Conservation (phyloP, 2,329 filamentous ascomycete genomes). For the Trematosphaeria pertusa region DNA sequence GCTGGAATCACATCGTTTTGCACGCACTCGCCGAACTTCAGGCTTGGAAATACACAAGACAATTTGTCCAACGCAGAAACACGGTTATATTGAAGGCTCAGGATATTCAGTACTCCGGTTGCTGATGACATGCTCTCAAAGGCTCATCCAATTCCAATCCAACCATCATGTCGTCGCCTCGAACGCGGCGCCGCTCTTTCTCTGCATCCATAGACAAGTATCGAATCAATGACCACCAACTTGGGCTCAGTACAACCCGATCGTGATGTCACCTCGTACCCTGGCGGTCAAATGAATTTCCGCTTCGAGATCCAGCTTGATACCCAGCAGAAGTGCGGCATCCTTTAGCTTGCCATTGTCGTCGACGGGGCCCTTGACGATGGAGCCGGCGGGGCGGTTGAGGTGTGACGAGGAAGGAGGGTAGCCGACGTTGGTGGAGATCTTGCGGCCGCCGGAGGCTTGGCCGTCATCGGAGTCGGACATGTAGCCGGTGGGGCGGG, state of each 20-base stretch:
- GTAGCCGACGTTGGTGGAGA: constrained; percentile 34
- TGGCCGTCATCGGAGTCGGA: constrained; percentile 52
- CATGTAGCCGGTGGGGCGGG: constrained; percentile 38
- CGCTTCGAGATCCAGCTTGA: constrained; percentile 69
- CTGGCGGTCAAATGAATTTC: constrained; percentile 68
- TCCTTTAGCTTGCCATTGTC: constrained; percentile 65
- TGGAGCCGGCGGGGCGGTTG: constrained; percentile 48
- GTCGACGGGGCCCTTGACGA: constrained; percentile 65
- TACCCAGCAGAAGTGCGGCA: constrained; percentile 65
- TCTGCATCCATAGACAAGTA: too few species aligned
- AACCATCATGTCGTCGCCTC: neutral
- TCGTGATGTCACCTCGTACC: constrained; percentile 66
- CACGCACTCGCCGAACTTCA: too few species aligned
- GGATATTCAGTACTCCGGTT: constrained; percentile 16
- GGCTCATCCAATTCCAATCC: constrained; percentile 1
- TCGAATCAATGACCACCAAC: too few species aligned
- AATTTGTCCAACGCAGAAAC: constrained; percentile 17
- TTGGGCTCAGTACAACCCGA: constrained; percentile 61
- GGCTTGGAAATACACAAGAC: too few species aligned
- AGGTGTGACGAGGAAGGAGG: constrained; percentile 50
- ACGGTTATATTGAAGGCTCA: constrained; percentile 18
- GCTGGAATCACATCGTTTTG: too few species aligned
- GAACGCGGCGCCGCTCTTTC: neutral
- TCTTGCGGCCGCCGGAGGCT: constrained; percentile 48
- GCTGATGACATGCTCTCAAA: neutral